Percentiles rank a stretch among this genome's conserved stretches.
Evolutionary conservation across 2,329 filamentous ascomycete species (phyloP).

Genomic region (Claviceps cyperi): DNA sequence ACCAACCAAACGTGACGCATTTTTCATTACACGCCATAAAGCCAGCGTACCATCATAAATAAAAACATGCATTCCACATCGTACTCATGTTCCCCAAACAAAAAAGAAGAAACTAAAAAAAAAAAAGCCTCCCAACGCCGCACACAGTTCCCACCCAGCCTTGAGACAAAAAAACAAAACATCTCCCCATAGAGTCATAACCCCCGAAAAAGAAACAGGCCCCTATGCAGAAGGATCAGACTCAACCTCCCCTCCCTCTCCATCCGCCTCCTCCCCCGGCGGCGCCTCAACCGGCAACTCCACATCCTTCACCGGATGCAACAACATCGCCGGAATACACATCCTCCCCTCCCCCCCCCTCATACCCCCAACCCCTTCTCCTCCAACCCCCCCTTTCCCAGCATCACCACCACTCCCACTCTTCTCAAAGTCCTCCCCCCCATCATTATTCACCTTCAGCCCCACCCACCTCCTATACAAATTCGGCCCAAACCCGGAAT

Average conservation of each 20-base stretch:
- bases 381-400: conserved; percentile 23
- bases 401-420: conserved; percentile 27
- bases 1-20: no score
- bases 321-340: conserved; percentile 78
- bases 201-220: no score
- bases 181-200: neutral
- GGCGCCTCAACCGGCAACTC: conserved; percentile 48
- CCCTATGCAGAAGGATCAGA: conserved; percentile 32
- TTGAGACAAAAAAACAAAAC: conserved; percentile 9
- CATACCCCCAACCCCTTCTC: conserved; percentile 35
- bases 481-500: conserved; percentile 65
- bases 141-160: no score
- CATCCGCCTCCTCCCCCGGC: conserved; percentile 30
- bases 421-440: conserved; percentile 62
- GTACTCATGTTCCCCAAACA: neutral
- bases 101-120: neutral
- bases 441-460: conserved; percentile 62
- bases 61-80: no score
- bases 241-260: conserved; percentile 5
- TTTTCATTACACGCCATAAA: no score
- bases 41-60: no score
- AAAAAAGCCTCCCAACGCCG: neutral
- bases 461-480: conserved; percentile 80
- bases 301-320: conserved; percentile 77
- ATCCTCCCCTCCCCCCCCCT: conserved; percentile 65